Conservation (phyloP, 768 basidiomycete genomes). For the Tulasnella sp. region DNA sequence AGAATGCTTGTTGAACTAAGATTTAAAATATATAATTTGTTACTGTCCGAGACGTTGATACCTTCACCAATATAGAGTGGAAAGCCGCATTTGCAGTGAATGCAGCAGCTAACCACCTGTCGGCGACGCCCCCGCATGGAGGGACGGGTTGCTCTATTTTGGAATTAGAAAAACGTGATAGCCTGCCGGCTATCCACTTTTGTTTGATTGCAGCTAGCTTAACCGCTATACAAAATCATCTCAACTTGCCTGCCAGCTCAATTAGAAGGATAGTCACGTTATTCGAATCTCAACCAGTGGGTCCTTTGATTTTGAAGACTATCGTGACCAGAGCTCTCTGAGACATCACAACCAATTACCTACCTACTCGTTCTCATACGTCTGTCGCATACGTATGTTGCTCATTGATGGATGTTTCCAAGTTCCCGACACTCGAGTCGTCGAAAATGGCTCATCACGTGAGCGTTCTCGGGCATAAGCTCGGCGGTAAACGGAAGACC, state of each 20-base stretch:
- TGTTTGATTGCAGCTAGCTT: not conserved
- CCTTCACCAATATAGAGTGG: not conserved
- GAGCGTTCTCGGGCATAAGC: too few species aligned
- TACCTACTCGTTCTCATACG: too few species aligned
- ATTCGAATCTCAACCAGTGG: not conserved
- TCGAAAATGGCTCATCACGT: too few species aligned
- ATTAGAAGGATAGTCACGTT: not conserved
- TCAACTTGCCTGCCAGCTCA: not conserved
- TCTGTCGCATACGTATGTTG: too few species aligned
- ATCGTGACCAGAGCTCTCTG: too few species aligned
- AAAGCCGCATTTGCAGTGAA: not conserved
- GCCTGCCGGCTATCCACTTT: not conserved
- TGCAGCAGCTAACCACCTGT: not conserved
- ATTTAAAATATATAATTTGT: slow-evolving; percentile 28
- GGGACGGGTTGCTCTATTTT: not conserved
- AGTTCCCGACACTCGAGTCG: too few species aligned
- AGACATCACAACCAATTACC: too few species aligned
- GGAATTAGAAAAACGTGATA: not conserved
- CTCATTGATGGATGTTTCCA: too few species aligned
- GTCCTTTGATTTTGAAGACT: too few species aligned
- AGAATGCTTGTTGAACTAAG: too few species aligned
- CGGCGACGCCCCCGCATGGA: not conserved
- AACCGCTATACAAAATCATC: not conserved
- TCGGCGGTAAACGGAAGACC: too few species aligned
- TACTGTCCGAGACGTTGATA: not conserved